A percentile compares a stretch with the other conserved stretches of the same genome.
phyloP scores from a whole-genome alignment of 441 rosid species.

The Oxalis stricta region DNA sequence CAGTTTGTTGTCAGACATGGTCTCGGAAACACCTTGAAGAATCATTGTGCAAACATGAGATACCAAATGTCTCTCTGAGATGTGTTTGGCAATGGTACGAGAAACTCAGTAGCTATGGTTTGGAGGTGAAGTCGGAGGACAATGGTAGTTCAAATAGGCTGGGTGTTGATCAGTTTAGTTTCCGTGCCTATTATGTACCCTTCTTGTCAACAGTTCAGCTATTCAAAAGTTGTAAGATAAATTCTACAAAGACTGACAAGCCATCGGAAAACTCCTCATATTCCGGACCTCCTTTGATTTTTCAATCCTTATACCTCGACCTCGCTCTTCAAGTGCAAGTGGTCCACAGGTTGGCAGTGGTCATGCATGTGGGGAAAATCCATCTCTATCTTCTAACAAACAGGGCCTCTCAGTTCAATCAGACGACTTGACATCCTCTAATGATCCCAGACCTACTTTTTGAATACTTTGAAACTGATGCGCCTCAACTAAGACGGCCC shows the following conservation, averaged over 20 bases:
- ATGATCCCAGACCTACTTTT: conserved; percentile 31
- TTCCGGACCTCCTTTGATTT: conserved; percentile 13
- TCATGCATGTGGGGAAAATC: conserved; percentile 7
- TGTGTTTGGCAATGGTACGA: conserved; percentile 47
- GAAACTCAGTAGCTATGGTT: conserved; percentile 38
- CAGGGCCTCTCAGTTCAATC: conserved; percentile 7
- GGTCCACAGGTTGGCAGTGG: neutral
- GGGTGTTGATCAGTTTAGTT: conserved; percentile 28
- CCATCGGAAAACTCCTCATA: conserved; percentile 6
- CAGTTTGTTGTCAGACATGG: conserved; percentile 18
- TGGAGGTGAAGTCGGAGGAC: conserved; percentile 41
- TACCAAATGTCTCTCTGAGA: conserved; percentile 23
- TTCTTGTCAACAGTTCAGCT: conserved; percentile 48
- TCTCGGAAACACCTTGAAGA: conserved; percentile 9
- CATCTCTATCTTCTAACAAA: conserved; percentile 7
- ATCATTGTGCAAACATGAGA: conserved; percentile 26
- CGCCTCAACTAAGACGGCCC: conserved; percentile 39
- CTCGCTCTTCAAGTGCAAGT: conserved; percentile 6
- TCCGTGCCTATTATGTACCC: conserved; percentile 46
- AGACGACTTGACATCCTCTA: conserved; percentile 8
- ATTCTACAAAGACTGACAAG: neutral
- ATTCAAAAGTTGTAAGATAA: conserved; percentile 15
- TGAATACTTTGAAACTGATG: conserved; percentile 45
- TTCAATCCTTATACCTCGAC: conserved; percentile 23
- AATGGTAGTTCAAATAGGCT: conserved; percentile 19